A percentile compares a stretch with the other conserved stretches of the same genome.
phyloP scores from a whole-genome alignment of 345 rosid species.

The Schrenkiella parvula region DNA sequence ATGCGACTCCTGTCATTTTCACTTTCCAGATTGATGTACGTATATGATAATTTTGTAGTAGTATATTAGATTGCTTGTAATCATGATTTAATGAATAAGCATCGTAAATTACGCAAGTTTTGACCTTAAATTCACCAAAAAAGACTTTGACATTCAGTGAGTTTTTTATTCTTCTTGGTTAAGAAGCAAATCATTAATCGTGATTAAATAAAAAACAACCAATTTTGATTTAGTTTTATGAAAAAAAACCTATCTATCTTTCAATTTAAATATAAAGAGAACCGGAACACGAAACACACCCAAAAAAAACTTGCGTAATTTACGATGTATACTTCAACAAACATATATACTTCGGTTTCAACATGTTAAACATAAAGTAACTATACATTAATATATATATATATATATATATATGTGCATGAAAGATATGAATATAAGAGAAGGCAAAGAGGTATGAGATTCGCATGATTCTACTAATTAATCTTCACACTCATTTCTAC shows the following conservation, averaged over 20 bases:
- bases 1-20: not conserved
- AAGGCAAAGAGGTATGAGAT: slow-evolving; percentile 7
- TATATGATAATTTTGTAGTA: not conserved
- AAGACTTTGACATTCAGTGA: not conserved
- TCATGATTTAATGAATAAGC: not conserved
- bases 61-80: not conserved
- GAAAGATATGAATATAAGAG: slow-evolving; percentile 6
- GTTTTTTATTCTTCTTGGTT: not conserved
- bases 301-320: too few species aligned
- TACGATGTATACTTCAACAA: too few species aligned
- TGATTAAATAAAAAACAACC: not conserved
- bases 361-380: not conserved
- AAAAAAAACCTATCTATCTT: not conserved
- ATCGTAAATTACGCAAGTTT: not conserved
- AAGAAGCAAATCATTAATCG: not conserved
- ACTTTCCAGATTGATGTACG: not conserved
- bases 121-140: not conserved
- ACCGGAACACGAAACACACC: not conserved
- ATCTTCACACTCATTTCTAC: slow-evolving; percentile 7
- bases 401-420: not conserved
- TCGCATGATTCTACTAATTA: slow-evolving; percentile 25
- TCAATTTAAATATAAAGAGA: not conserved
- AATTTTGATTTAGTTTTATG: not conserved
- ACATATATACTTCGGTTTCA: not conserved
- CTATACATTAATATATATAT: not conserved